Percentiles rank a stretch among this genome's conserved stretches.
Conservation (phyloP, 2,329 filamentous ascomycete genomes). For the Keithomyces neogunnii region DNA sequence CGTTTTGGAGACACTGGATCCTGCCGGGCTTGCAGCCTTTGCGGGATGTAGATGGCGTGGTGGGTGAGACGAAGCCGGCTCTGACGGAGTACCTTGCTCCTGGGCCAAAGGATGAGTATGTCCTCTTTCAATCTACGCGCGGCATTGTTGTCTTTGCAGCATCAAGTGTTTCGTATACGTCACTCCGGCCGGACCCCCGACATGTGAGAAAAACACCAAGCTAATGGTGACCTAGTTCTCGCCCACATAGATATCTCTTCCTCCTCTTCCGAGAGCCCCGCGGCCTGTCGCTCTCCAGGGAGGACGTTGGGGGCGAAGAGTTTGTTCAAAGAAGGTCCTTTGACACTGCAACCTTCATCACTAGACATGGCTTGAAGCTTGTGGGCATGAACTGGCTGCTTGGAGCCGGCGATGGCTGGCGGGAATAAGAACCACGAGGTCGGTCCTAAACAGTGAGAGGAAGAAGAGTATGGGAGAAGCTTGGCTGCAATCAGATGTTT, state of each 20-base stretch:
- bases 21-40: constrained; percentile 30
- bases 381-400: constrained; percentile 38
- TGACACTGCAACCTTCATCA: constrained; percentile 28
- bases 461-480: too few species aligned
- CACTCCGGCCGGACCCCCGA: too few species aligned
- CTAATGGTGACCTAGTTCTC: constrained; percentile 24
- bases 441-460: too few species aligned
- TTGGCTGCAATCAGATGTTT: too few species aligned
- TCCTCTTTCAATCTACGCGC: not conserved
- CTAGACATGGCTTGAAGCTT: constrained; percentile 27
- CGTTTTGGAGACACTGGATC: constrained; percentile 48
- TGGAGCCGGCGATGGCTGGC: constrained; percentile 35
- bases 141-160: not conserved
- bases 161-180: too few species aligned
- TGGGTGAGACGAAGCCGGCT: constrained; percentile 21
- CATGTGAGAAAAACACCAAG: not conserved
- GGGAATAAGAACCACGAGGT: constrained; percentile 11
- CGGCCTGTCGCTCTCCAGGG: constrained; percentile 24
- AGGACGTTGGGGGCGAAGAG: constrained; percentile 38
- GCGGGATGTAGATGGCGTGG: constrained; percentile 12
- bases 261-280: constrained; percentile 33
- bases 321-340: constrained; percentile 36
- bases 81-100: constrained; percentile 36
- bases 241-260: constrained; percentile 39
- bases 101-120: constrained; percentile 37